These are phyloP conservation scores for Wickerhamomyces sp. DNA, from an alignment of 1,139 yeast genomes.

Conservation along the genomic window DNA sequence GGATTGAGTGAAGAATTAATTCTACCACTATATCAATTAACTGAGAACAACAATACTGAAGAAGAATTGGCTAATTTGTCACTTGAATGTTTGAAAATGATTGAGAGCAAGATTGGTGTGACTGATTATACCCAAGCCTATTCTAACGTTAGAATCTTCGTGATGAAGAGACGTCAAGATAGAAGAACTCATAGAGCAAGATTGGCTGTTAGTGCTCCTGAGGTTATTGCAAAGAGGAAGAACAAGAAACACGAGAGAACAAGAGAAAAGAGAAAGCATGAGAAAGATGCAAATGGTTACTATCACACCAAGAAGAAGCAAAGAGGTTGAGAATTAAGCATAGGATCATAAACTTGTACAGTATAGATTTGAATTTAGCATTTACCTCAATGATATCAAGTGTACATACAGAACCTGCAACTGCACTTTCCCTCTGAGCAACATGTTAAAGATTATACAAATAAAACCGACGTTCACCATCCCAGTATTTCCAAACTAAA, in stretches of 20 bases:
- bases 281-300: conserved; percentile 72
- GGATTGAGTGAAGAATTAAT: conserved; percentile 44
- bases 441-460: too few species aligned
- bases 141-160: conserved; percentile 55
- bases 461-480: too few species aligned
- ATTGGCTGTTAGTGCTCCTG: conserved; percentile 77
- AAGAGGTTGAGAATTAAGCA: conserved; percentile 21
- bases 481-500: conserved; percentile 1
- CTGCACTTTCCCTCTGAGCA: too few species aligned
- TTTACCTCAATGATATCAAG: too few species aligned
- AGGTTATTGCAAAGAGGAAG: conserved; percentile 70
- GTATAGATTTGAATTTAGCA: too few species aligned
- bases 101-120: conserved; percentile 69
- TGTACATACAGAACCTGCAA: too few species aligned
- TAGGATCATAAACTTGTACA: background rate
- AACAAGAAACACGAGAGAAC: conserved; percentile 68
- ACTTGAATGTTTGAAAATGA: conserved; percentile 61
- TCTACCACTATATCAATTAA: conserved; percentile 54
- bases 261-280: conserved; percentile 71
- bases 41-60: conserved; percentile 38
- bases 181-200: conserved; percentile 75
- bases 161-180: conserved; percentile 63
- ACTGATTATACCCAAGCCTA: conserved; percentile 64
- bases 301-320: conserved; percentile 62
- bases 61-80: conserved; percentile 55